Evolutionary conservation across 139 green algal species (phyloP).

Genomic region (Tetradesmus lagerheimii): DNA sequence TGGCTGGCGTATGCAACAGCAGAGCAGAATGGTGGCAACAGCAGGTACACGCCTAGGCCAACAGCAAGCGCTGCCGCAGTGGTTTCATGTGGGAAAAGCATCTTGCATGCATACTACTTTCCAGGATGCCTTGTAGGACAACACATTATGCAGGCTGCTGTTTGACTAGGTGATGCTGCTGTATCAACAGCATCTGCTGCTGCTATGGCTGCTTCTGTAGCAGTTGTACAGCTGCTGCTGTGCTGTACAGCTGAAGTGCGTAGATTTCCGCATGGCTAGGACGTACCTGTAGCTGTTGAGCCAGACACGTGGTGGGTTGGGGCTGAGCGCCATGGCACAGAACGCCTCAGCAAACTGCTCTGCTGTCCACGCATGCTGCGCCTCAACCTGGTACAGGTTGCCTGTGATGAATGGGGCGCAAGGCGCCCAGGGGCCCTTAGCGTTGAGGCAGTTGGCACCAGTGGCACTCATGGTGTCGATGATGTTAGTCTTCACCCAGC

Average conservation of each 20-base stretch:
- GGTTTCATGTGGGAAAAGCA: background rate
- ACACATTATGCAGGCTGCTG: background rate
- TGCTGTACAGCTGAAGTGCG: background rate
- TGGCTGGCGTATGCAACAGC: background rate
- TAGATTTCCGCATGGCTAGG: no score
- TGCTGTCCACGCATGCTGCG: conserved; percentile 18
- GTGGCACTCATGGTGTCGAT: conserved; percentile 4
- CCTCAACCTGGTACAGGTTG: conserved; percentile 40
- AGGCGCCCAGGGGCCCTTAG: conserved; percentile 39
- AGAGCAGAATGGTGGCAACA: background rate
- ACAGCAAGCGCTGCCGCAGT: background rate
- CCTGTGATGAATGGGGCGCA: conserved; percentile 41
- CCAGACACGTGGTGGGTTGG: conserved; percentile 25
- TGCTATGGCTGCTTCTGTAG: background rate
- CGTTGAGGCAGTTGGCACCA: conserved; percentile 32
- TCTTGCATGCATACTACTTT: background rate
- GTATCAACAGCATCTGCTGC: background rate
- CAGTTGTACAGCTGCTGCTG: background rate
- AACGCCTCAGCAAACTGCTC: conserved; percentile 39
- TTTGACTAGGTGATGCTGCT: no score
- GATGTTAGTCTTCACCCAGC: conserved; percentile 48
- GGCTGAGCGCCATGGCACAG: conserved; percentile 27
- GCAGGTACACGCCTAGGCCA: background rate
- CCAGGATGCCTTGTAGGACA: background rate
- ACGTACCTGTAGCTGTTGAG: conserved; percentile 32